A percentile compares a stretch with the other conserved stretches of the same genome.
Evolutionary conservation across 2,329 filamentous ascomycete genomes (phyloP).

Genomic region (Pseudogymnoascus pannorum): DNA sequence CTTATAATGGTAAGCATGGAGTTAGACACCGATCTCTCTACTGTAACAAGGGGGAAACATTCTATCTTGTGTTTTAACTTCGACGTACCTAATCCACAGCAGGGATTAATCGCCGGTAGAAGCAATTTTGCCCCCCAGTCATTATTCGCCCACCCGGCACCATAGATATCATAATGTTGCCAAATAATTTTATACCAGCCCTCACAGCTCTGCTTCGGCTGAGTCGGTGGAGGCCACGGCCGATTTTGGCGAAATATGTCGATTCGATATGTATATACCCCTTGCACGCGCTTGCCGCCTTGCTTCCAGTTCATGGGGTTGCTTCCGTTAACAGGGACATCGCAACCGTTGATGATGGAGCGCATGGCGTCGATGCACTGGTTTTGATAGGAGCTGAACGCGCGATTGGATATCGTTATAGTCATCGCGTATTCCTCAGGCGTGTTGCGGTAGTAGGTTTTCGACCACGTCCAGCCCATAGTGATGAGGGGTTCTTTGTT

Average conservation of each 20-base stretch:
- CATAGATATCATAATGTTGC: constrained; percentile 20
- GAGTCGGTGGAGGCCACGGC: constrained; percentile 21
- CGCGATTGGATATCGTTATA: not conserved
- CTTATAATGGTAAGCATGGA: too few relatives aligned
- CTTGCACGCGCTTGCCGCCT: constrained; percentile 22
- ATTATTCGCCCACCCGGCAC: constrained; percentile 22
- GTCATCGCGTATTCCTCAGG: not conserved
- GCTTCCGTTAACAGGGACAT: constrained; percentile 18
- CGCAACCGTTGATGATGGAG: constrained; percentile 26
- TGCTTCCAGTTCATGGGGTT: constrained; percentile 30
- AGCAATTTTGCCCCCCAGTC: constrained; percentile 24
- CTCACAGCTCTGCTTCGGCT: constrained; percentile 19
- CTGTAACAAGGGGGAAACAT: too few relatives aligned
- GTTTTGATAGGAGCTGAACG: constrained; percentile 12
- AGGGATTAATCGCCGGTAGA: constrained; percentile 16
- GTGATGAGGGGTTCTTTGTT: not conserved
- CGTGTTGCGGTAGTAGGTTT: too few relatives aligned
- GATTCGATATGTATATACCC: constrained; percentile 24
- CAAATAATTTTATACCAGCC: constrained; percentile 19
- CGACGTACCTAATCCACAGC: constrained; percentile 16
- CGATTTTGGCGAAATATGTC: constrained; percentile 18
- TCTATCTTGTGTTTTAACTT: too few relatives aligned
- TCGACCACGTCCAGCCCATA: not conserved
- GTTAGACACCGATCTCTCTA: too few relatives aligned
- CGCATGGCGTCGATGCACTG: constrained; percentile 15